Evolutionary conservation across 768 basidiomycete genomes (phyloP), one percentile per base, ranked within the genome.

Genomic region (Phlebiopsis flavidoalba): DNA sequence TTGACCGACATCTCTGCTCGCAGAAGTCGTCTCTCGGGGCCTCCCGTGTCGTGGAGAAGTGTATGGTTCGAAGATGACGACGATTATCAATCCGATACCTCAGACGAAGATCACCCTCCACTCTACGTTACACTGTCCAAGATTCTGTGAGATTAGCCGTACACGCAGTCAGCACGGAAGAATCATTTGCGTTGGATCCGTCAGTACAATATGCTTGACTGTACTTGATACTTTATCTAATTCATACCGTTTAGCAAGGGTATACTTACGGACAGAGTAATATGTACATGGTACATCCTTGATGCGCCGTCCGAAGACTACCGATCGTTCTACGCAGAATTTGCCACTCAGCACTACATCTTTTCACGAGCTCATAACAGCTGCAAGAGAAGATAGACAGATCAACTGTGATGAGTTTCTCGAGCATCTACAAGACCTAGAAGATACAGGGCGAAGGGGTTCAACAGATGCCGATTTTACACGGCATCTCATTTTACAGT

Each of bases 281-380:
- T n/a, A n/a, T n/a, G n/a, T 69, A 86, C 88, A 0, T 91, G 88
- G 88, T 91, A 91, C 63, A 85, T 89, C 57, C 76, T 91, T 1
- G 76, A 79, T 12, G 60, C 61, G 1, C 86, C 88, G 0, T 78
- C 83, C 0, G 48, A 55, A 1, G 36, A 59, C 1, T 90, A 90
- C 63, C 53, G 53, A 12, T 70, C 75, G 0, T 80, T 78, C 58
- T 89, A 77, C 65, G 60, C 61, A 0, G 61, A 71, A 0, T 83
- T 86, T 60, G 85, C 80, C 77, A 72, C 76, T 7, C 74, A 72
- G 48, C 83, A 87, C 62, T 77, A 75, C 1, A 57, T 85, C 17
- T 74, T n/a, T 52, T 69, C 74, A 67, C 12, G 17, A 53, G 0
- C 68, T 75, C 12, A 63, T 79, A 5, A 76, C 74, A 11, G 78